A percentile compares a stretch with the other conserved stretches of the same genome.
phyloP scores from a whole-genome alignment of 2,329 filamentous ascomycete genomes.

The Colletotrichum camelliae region DNA sequence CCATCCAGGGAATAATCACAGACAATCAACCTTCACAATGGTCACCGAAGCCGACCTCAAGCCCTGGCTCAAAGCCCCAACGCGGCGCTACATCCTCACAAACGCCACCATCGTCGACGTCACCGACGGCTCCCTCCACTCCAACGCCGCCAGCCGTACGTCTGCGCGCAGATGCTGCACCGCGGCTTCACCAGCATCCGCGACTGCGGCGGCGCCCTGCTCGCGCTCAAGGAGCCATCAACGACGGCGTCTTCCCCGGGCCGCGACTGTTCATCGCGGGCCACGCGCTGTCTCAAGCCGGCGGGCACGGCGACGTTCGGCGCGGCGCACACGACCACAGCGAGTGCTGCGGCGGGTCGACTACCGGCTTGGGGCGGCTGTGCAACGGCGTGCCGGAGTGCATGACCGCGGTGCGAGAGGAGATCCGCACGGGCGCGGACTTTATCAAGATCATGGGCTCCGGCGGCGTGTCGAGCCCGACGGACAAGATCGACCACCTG shows the following conservation, averaged over 20 bases:
- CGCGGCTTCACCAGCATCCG: constrained; percentile 66
- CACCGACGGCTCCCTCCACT: constrained; percentile 34
- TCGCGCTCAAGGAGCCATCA: constrained; percentile 62
- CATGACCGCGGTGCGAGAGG: constrained; percentile 55
- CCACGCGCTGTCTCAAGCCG: constrained; percentile 60
- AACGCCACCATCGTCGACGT: constrained; percentile 51
- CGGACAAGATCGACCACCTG: constrained; percentile 56
- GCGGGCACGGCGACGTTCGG: constrained; percentile 61
- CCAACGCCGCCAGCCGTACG: constrained; percentile 45
- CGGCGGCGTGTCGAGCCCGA: constrained; percentile 62
- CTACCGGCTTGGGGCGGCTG: constrained; percentile 46
- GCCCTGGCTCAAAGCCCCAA: constrained; percentile 37
- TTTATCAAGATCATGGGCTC: constrained; percentile 68
- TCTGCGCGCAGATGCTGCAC: constrained; percentile 54
- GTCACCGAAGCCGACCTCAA: constrained; percentile 32
- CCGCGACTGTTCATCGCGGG: constrained; percentile 62
- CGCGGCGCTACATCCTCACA: constrained; percentile 38
- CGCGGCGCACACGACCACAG: constrained; percentile 47
- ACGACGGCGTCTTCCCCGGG: constrained; percentile 58
- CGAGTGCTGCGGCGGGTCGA: constrained; percentile 50
- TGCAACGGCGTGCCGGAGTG: constrained; percentile 62
- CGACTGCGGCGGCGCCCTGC: constrained; percentile 61
- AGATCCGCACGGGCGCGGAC: constrained; percentile 60
- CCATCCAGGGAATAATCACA: background rate
- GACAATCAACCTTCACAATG: constrained; percentile 14